Percentiles rank a stretch among this genome's conserved stretches.
phyloP scores from a whole-genome alignment of 257 asterid genomes.

The Fraxinus quadrangulata region DNA sequence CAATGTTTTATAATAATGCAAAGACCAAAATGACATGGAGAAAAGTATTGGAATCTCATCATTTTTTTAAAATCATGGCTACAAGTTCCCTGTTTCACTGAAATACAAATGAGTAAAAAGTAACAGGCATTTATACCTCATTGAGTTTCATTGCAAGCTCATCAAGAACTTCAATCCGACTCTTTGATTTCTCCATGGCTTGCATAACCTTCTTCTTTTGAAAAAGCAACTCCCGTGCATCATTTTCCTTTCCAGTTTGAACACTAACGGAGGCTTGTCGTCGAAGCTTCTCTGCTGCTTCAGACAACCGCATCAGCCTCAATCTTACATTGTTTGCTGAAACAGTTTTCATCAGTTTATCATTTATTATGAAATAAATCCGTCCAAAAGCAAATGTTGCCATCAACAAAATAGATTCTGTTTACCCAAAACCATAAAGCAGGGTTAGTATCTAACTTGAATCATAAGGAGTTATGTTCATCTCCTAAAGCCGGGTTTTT shows the following conservation, averaged over 20 bases:
- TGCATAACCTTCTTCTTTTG: slow-evolving; percentile 89
- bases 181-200: slow-evolving; percentile 84
- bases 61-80: not conserved
- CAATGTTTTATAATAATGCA: slow-evolving; percentile 1
- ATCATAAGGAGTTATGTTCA: not conserved
- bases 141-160: slow-evolving; percentile 69
- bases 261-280: slow-evolving; percentile 74
- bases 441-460: not conserved
- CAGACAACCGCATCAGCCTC: slow-evolving; percentile 82
- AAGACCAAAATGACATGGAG: not conserved
- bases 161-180: slow-evolving; percentile 77
- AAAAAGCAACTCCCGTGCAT: slow-evolving; percentile 72
- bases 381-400: not conserved
- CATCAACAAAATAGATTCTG: not conserved
- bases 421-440: not conserved
- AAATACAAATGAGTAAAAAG: not conserved
- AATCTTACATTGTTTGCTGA: slow-evolving; percentile 77
- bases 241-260: slow-evolving; percentile 74
- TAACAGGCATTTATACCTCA: slow-evolving; percentile 49
- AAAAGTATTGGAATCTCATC: not conserved
- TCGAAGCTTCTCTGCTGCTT: slow-evolving; percentile 85
- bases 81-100: not conserved
- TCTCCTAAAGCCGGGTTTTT: not conserved
- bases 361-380: not conserved
- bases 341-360: slow-evolving; percentile 29